These are phyloP conservation scores for Lodderomyces margitis DNA, from an alignment of 1,139 yeast genomes.

Conservation along the genomic window DNA sequence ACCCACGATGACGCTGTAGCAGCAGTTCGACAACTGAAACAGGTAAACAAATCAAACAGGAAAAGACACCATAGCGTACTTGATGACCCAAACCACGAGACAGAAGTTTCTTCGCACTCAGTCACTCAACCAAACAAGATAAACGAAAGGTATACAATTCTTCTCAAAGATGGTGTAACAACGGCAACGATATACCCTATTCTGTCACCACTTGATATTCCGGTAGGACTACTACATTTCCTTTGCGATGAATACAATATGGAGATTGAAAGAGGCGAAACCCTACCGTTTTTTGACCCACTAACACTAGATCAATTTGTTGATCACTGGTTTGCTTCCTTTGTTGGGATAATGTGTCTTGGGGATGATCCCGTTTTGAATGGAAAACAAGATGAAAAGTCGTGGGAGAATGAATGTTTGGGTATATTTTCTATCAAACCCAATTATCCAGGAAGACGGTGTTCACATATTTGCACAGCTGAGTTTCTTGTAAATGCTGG, in stretches of 20 bases:
- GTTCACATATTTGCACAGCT: slow-evolving; percentile 91
- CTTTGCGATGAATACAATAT: slow-evolving; percentile 89
- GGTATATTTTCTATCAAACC: slow-evolving; percentile 85
- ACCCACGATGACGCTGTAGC: not conserved
- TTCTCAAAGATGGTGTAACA: slow-evolving; percentile 84
- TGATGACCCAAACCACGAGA: not conserved
- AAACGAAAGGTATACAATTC: slow-evolving; percentile 49
- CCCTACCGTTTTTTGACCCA: slow-evolving; percentile 80
- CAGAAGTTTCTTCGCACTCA: not conserved
- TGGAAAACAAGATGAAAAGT: slow-evolving; percentile 28
- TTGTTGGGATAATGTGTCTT: slow-evolving; percentile 82
- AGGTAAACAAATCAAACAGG: not conserved
- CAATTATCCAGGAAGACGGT: slow-evolving; percentile 87
- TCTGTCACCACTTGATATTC: slow-evolving; percentile 59
- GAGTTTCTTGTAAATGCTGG: slow-evolving; percentile 89
- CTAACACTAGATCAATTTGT: slow-evolving; percentile 71
- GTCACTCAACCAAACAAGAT: not conserved
- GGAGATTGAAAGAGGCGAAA: slow-evolving; percentile 88
- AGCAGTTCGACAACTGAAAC: not conserved
- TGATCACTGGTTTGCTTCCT: slow-evolving; percentile 82
- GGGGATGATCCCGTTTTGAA: slow-evolving; percentile 66
- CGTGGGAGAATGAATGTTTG: slow-evolving; percentile 88
- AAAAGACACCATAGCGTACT: not conserved
- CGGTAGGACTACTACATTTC: slow-evolving; percentile 75
- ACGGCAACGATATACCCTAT: slow-evolving; percentile 92